These are phyloP conservation scores for Diutina neorugosa DNA, from an alignment of 1,139 yeast genomes.

Conservation along the genomic window DNA sequence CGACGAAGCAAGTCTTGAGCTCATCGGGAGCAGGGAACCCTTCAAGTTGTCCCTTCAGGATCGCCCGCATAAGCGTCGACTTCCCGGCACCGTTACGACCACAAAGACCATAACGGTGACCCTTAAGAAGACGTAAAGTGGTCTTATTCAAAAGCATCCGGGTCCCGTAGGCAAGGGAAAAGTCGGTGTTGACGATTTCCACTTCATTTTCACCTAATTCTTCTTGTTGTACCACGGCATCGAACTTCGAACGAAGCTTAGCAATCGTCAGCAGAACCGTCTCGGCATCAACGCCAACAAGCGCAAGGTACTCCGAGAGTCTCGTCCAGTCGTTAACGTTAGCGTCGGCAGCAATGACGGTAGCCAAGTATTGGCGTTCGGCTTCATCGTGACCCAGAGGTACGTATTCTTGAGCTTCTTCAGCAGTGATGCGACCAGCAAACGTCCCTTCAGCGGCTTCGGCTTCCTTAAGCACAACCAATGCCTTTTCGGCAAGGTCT, in stretches of 20 bases:
- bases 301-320: constrained; percentile 42
- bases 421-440: constrained; percentile 58
- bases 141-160: constrained; percentile 95
- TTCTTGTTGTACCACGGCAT: constrained; percentile 42
- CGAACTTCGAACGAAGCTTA: constrained; percentile 40
- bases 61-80: constrained; percentile 93
- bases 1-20: constrained; percentile 90
- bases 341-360: constrained; percentile 56
- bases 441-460: constrained; percentile 56
- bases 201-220: constrained; percentile 52
- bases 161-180: constrained; percentile 94
- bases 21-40: constrained; percentile 91
- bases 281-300: constrained; percentile 24
- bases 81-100: constrained; percentile 99
- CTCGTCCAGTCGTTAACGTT: constrained; percentile 88
- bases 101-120: constrained; percentile 95
- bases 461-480: constrained; percentile 71
- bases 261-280: constrained; percentile 25
- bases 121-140: constrained; percentile 72
- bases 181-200: constrained; percentile 87
- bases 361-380: constrained; percentile 38
- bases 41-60: constrained; percentile 92
- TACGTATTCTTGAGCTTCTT: constrained; percentile 40
- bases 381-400: constrained; percentile 22
- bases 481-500: constrained; percentile 82